Evolutionary conservation across 1,284 basidiomycete genomes (phyloP), one percentile per base, ranked within the genome.

Genomic region (Ustilago esculenta): DNA sequence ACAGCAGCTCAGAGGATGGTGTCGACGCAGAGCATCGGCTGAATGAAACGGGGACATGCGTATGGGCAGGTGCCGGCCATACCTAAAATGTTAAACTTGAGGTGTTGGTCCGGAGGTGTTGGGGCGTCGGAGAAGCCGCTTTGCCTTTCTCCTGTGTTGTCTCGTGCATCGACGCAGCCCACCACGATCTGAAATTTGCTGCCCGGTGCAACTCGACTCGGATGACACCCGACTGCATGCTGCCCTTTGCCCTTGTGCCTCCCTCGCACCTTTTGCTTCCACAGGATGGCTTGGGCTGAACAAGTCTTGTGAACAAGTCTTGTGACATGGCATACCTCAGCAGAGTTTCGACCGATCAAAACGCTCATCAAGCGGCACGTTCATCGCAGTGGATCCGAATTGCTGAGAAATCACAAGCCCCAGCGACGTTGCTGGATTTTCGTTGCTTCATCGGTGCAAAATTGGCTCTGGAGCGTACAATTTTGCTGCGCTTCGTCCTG

Each of bases 301-400:
- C n/a, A n/a, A n/a, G n/a, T n/a, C n/a, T n/a, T n/a, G n/a, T n/a
- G n/a, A n/a, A n/a, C n/a, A n/a, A n/a, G 30, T 33, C 47, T 42
- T 21, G 43, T 54, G 51, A 54, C 35, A 29, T 36, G 50, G 24
- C 47, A 37, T 23, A 41, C 23, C 30, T 29, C n/a, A n/a, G n/a
- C n/a, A n/a, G n/a, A n/a, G n/a, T n/a, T n/a, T n/a, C n/a, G n/a
- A n/a, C 30, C 32, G 48, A 32, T 41, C 47, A 24, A 15, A 29
- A n/a, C 4, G 29, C 17, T 21, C 35, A 48, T 48, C 34, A 20
- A 30, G 29, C 21, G 11, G 32, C 14, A 11, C 15, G 8, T 21
- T 14, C 24, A 7, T 21, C 10, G 24, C 24, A 20, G 18, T 32
- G 21, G 40, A 44, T 50, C 54, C 39, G 37, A 44, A 36, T 23